Evolutionary conservation across 2,329 filamentous ascomycete genomes (phyloP), one percentile per base, ranked within the genome.

Genomic region (Beauveria asiatica): DNA sequence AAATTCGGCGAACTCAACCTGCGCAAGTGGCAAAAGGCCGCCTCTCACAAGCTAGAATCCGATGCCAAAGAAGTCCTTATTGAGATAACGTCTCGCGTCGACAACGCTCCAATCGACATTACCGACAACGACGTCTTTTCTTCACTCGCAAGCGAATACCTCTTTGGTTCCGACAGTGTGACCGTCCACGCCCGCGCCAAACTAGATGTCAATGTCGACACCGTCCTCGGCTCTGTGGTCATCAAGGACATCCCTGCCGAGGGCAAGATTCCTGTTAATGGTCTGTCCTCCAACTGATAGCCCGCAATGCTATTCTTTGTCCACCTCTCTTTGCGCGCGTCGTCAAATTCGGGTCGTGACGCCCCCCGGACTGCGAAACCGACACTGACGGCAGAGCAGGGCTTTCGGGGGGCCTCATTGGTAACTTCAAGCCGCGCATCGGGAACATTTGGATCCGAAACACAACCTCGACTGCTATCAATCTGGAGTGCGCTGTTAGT

Each of bases 251-350:
- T 99, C 68, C 93, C 93, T 52, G 91, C 85, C 72, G 82, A 92
- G 78, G 92, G 94, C 67, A 83, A 87, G 69, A 86, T 99, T 70
- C 89, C 89, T 75, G 84, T 97, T 78, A 95, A 96, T 83, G 89
- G 92, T 96, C 87, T 85, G 92, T 90, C 80, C 75, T 80, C 79
- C 75, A 78, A 81, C 77, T 71, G 70, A 69, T 73, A 71, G 66
- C 67, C 62, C 65, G 63, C 61, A 62, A 61, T 44, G 58, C 42
- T 37, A 33, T 30, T 45, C 27, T n/a, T 39, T 59, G 25, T 59
- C 37, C 10, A 51, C 7, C 7, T 39, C 19, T 17, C 27, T n/a
- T n/a, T 55, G 16, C 25, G n/a, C 7, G 44, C 42, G 42, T 30
- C 42, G 19, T 37, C 16, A 42, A 23, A n/a, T 30, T 60, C 30